phyloP scores from a whole-genome alignment of 208 protist species.

The Leishmania lainsoni region DNA sequence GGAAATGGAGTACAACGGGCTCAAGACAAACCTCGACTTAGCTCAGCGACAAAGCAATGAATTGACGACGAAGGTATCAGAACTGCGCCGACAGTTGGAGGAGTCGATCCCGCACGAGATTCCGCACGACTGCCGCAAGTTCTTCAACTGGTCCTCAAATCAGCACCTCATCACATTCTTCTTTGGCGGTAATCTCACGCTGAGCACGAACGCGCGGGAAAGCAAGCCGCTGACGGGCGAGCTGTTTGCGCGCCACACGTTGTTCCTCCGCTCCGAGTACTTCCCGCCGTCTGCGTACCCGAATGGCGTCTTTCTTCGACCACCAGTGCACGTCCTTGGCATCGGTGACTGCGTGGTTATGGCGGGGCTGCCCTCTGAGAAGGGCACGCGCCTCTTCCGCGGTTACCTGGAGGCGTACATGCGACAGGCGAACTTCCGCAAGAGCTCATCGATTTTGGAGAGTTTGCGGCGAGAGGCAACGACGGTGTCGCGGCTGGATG shows the following conservation, averaged over 20 bases:
- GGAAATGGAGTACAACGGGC: slow-evolving; percentile 94
- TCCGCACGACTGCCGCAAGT: slow-evolving; percentile 80
- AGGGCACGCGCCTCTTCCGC: slow-evolving; percentile 87
- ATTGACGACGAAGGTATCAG: slow-evolving; percentile 70
- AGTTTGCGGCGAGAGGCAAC: slow-evolving; percentile 67
- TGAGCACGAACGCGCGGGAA: slow-evolving; percentile 84
- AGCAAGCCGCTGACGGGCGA: slow-evolving; percentile 83
- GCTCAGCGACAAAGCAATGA: slow-evolving; percentile 80
- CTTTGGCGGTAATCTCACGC: slow-evolving; percentile 90
- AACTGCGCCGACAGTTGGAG: slow-evolving; percentile 66
- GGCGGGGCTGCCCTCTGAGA: slow-evolving; percentile 67
- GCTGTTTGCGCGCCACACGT: slow-evolving; percentile 78
- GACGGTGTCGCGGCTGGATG: slow-evolving; percentile 59
- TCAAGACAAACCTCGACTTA: slow-evolving; percentile 90
- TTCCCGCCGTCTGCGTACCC: slow-evolving; percentile 59
- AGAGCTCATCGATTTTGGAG: slow-evolving; percentile 82
- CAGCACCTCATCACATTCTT: slow-evolving; percentile 87
- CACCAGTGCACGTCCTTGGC: slow-evolving; percentile 80
- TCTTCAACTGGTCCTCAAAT: slow-evolving; percentile 94
- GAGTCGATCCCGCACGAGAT: slow-evolving; percentile 82
- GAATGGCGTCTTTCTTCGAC: slow-evolving; percentile 87
- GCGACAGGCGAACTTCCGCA: slow-evolving; percentile 81
- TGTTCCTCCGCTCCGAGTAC: slow-evolving; percentile 53
- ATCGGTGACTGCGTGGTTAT: slow-evolving; percentile 86
- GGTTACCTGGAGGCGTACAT: slow-evolving; percentile 88